Percentiles rank a stretch among this genome's conserved stretches.
Evolutionary conservation across 2,329 filamentous ascomycete species (phyloP).

Genomic region (Sarocladium kiliense): DNA sequence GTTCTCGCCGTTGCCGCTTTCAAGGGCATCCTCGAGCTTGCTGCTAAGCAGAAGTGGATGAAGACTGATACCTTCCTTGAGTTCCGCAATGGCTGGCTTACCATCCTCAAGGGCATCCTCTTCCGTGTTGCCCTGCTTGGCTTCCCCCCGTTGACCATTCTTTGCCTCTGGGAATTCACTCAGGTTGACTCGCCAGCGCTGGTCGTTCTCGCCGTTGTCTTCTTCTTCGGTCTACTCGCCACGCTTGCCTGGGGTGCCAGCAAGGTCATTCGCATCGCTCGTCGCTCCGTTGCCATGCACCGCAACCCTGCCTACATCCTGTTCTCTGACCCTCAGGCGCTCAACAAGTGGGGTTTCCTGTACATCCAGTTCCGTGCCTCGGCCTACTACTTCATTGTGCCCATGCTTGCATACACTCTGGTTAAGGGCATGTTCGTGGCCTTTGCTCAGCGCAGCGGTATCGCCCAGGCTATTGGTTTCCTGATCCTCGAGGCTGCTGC

Average conservation of each 20-base stretch:
- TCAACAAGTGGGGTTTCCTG: conserved; percentile 98
- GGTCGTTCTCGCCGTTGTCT: conserved; percentile 82
- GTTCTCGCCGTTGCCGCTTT: conserved; percentile 69
- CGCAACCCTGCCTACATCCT: conserved; percentile 96
- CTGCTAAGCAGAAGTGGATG: conserved; percentile 71
- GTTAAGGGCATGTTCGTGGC: conserved; percentile 87
- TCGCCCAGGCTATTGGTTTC: conserved; percentile 74
- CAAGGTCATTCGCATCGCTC: conserved; percentile 86
- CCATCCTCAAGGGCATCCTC: conserved; percentile 87
- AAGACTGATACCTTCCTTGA: conserved; percentile 83
- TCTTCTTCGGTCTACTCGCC: conserved; percentile 73
- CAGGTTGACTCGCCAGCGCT: conserved; percentile 78
- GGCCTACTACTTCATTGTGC: conserved; percentile 91
- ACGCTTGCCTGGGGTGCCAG: conserved; percentile 81
- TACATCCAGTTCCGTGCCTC: conserved; percentile 96
- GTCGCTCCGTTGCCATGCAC: conserved; percentile 84
- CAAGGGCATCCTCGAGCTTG: conserved; percentile 75
- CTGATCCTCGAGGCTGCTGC: conserved; percentile 76
- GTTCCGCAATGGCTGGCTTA: conserved; percentile 91
- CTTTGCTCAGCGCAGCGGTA: conserved; percentile 65
- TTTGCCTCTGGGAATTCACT: conserved; percentile 93
- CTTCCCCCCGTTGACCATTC: conserved; percentile 83
- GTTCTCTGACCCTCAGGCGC: conserved; percentile 86
- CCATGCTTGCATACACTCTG: conserved; percentile 71
- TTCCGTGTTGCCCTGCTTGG: conserved; percentile 88